A percentile compares a stretch with the other conserved stretches of the same genome.
Evolutionary conservation across 768 basidiomycete genomes (phyloP).

Genomic region (Tulasnella sp.): DNA sequence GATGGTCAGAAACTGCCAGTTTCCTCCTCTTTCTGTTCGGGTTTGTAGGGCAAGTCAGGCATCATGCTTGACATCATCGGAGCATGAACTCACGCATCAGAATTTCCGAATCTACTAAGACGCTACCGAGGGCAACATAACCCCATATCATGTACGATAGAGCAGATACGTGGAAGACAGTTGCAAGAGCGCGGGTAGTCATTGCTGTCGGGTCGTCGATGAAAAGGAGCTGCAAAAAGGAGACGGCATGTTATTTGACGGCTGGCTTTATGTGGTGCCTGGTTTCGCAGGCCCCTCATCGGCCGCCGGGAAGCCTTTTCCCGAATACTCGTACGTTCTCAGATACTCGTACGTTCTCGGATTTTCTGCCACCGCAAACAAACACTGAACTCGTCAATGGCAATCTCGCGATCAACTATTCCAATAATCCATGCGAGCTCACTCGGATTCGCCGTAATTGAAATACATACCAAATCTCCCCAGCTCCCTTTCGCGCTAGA

Average conservation of each 20-base stretch:
- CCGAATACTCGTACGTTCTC: too few relatives aligned
- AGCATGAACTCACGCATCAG: neutral
- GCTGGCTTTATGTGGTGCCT: neutral
- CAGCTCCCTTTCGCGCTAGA: neutral
- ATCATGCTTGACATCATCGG: neutral
- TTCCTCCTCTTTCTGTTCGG: conserved; percentile 40
- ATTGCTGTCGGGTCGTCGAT: neutral
- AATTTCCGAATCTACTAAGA: neutral
- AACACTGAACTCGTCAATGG: neutral
- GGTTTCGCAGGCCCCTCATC: neutral
- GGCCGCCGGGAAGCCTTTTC: neutral
- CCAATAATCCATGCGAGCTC: neutral
- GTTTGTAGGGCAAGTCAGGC: neutral
- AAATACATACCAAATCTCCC: neutral
- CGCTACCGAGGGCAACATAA: neutral
- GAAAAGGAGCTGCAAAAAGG: neutral
- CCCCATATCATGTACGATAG: neutral
- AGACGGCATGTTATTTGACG: neutral
- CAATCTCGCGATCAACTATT: too few relatives aligned
- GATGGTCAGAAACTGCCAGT: conserved; percentile 68
- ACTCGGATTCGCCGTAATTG: neutral
- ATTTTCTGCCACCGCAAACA: neutral
- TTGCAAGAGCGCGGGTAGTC: neutral
- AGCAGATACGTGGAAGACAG: neutral
- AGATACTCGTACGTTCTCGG: too few relatives aligned